Evolutionary conservation across 2,329 filamentous ascomycete species (phyloP), one percentile per base, ranked within the genome.

Genomic region (Colletotrichum zoysiae): DNA sequence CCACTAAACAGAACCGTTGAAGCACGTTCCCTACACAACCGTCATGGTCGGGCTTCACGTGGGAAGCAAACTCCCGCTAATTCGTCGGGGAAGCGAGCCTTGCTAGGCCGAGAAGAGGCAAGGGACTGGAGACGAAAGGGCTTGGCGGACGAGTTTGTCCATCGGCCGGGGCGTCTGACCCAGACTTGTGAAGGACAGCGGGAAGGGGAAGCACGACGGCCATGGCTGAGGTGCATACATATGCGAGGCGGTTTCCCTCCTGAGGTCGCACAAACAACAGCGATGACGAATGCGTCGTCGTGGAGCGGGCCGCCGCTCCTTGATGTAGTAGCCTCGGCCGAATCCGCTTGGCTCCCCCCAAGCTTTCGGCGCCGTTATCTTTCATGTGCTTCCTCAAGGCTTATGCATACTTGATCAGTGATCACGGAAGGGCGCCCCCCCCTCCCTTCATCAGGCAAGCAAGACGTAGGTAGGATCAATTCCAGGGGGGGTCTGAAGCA

Each of bases 11-110:
- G 26, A 23, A 14, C 4, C 18, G 12, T 48, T 46, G 16, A 40
- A 26, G 35, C 57, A 71, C 51, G 46, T 55, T 68, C 8, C 46
- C 44, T 26, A 16, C 18, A 68, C 23, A 8, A 48, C 42, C 59
- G 35, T 38, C 26, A 26, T 46, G 33, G 9, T 30, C n/a, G 16
- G 58, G 26, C n/a, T 58, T 55, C 65, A 68, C 65, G 69, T 71
- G 65, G 58, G 51, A 30, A 18, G 30, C 44, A n/a, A 33, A 12
- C 23, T 8, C 0, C 0, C 35, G 26, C 6, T 38, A 9, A 58
- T 68, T 63, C 30, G 58, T 33, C 58, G 50, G 1, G 5, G n/a
- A 23, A 58, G 51, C 9, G 35, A 35, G 23, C 8, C 8, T 14
- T n/a, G 16, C 18, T 48, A 35, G 38, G 35, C 16, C 23, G 44